phyloP scores from a whole-genome alignment of 345 rosid species.

The Moricandia arvensis region DNA sequence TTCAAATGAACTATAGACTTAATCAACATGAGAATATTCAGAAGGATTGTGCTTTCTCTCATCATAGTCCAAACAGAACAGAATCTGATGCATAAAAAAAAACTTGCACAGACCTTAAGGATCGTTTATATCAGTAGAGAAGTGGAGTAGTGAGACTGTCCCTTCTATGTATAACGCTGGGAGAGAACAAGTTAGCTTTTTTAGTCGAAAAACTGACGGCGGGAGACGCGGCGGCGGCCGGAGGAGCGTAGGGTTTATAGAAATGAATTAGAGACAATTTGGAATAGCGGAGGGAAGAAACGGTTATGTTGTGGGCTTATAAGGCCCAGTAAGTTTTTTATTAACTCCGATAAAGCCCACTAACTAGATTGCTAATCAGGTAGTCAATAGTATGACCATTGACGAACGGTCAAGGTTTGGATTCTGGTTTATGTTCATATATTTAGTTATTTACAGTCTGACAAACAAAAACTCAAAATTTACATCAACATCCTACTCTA shows the following conservation, averaged over 20 bases:
- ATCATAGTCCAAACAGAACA: not conserved
- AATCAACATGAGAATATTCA: not conserved
- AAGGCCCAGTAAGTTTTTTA: not conserved
- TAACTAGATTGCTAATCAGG: not conserved
- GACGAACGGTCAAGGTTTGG: not conserved
- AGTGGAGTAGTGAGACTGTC: not conserved
- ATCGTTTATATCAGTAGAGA: not conserved
- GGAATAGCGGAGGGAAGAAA: constrained; percentile 26
- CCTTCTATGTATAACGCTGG: constrained; percentile 2
- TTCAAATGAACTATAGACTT: not conserved
- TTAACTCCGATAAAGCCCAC: not conserved
- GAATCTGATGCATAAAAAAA: not conserved
- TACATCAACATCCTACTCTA: constrained; percentile 7
- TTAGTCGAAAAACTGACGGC: not conserved
- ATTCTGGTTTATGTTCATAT: not conserved
- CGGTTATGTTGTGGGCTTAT: not conserved
- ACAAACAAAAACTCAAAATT: not conserved
- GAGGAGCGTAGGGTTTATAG: constrained; percentile 39
- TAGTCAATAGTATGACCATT: not conserved
- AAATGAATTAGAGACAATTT: not conserved
- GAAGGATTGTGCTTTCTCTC: not conserved
- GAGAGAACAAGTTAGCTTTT: not conserved
- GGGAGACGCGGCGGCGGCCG: too few species aligned
- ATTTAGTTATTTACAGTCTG: constrained; percentile 5
- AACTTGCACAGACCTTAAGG: constrained; percentile 11